A percentile compares a stretch with the other conserved stretches of the same genome.
These are phyloP conservation scores for Simmondsia chinensis DNA, from an alignment of 148 eudicot genomes.

Conservation along the genomic window DNA sequence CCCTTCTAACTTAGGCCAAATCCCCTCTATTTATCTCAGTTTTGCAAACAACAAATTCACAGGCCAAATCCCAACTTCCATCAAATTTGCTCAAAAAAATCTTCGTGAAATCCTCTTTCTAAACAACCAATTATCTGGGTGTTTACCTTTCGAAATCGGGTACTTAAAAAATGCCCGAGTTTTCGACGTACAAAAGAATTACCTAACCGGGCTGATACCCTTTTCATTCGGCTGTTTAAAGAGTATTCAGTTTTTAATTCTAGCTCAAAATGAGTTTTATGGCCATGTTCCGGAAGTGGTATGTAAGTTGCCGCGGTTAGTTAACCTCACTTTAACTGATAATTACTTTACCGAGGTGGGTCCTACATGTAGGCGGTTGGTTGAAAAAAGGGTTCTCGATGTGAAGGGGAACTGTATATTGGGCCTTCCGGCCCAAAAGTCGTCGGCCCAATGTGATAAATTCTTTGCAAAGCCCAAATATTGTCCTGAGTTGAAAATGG, in stretches of 20 bases:
- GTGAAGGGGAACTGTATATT: conserved; percentile 27
- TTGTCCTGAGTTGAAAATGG: conserved; percentile 11
- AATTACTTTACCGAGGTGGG: conserved; percentile 52
- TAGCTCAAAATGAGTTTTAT: conserved; percentile 19
- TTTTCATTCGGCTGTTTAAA: conserved; percentile 31
- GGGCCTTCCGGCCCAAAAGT: conserved; percentile 24
- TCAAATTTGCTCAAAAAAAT: conserved; percentile 10
- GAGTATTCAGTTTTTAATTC: conserved; percentile 15
- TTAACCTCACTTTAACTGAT: conserved; percentile 11
- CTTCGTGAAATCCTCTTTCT: conserved; percentile 28
- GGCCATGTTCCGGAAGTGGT: conserved; percentile 32
- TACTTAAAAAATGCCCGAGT: conserved; percentile 15
- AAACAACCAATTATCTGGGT: conserved; percentile 30
- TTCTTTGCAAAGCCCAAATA: conserved; percentile 15
- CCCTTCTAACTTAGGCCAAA: conserved; percentile 22
- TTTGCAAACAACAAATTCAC: conserved; percentile 34
- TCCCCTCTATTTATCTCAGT: conserved; percentile 24
- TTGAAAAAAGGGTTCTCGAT: conserved; percentile 15
- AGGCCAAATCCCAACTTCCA: conserved; percentile 31
- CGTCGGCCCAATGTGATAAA: conserved; percentile 7
- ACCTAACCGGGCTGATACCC: conserved; percentile 40
- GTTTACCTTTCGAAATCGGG: conserved; percentile 43
- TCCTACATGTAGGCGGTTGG: conserved; percentile 31
- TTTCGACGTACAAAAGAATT: conserved; percentile 28
- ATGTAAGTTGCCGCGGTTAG: conserved; percentile 20